Percentiles rank a stretch among this genome's conserved stretches.
Conservation (phyloP, 306 rosid species). For the Trichosanthes truncata region DNA sequence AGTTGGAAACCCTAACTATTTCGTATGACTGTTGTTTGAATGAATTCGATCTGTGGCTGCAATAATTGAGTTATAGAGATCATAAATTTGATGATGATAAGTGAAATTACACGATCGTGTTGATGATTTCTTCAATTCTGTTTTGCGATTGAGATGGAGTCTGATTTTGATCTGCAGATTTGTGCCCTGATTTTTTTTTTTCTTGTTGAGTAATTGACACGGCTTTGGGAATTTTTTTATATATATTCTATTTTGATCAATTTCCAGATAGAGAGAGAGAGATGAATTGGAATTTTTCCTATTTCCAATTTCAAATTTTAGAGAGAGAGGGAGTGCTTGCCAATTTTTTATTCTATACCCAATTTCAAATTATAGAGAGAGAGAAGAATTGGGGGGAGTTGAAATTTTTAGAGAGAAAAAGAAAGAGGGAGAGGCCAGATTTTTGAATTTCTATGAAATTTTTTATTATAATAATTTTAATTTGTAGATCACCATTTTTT, state of each 20-base stretch:
- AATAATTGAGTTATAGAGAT: not conserved
- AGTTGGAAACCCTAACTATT: not conserved
- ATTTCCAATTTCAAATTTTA: not conserved
- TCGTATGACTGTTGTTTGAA: not conserved
- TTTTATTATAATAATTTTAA: not conserved
- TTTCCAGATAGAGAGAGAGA: not conserved
- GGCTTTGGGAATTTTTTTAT: slow-evolving; percentile 14
- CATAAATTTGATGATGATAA: not conserved
- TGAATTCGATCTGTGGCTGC: not conserved
- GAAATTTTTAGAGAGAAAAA: not conserved
- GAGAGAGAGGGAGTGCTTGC: not conserved
- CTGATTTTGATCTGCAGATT: slow-evolving; percentile 19
- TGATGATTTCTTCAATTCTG: not conserved
- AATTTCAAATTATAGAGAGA: slow-evolving; percentile 13
- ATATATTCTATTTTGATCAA: not conserved
- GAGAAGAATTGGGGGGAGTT: not conserved
- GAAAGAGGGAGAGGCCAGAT: not conserved
- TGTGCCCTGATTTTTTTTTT: not conserved
- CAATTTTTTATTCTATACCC: not conserved
- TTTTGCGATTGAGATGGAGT: slow-evolving; percentile 8
- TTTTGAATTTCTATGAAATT: not conserved
- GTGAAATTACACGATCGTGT: not conserved
- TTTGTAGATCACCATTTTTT: not conserved
- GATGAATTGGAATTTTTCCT: not conserved
- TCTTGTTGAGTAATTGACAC: slow-evolving; percentile 25